Conservation (phyloP, 108 stramenopile genomes). For the Hondaea fermentalgiana region DNA sequence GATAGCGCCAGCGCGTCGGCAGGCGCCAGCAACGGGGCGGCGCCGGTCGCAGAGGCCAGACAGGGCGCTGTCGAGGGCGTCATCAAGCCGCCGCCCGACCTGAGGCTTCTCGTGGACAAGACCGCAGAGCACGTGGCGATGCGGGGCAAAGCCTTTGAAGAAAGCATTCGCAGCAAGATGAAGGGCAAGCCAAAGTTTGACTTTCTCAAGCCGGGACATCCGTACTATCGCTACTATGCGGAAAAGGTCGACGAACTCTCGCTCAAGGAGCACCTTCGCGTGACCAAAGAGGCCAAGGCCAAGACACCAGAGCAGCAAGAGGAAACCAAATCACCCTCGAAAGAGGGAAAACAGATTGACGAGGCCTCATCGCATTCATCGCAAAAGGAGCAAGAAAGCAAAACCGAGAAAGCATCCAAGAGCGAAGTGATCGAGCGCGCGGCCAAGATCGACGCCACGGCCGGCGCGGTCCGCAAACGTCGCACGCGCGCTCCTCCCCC, state of each 20-base stretch:
- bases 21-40: neutral
- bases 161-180: neutral
- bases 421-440: neutral
- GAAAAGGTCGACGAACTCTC: conserved; percentile 13
- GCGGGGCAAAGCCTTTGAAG: neutral
- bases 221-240: neutral
- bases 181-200: neutral
- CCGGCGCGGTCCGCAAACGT: neutral
- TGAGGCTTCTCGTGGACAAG: neutral
- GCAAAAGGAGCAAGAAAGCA: neutral
- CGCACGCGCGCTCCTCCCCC: neutral
- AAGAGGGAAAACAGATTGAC: neutral
- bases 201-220: neutral
- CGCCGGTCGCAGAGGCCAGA: neutral
- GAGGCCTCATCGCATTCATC: neutral
- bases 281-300: neutral
- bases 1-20: too few species aligned
- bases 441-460: neutral
- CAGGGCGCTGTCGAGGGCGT: neutral
- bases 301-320: neutral
- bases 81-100: conserved; percentile 3
- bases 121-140: conserved; percentile 5
- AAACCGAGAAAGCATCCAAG: neutral
- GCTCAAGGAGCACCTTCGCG: neutral
- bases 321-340: neutral